These are phyloP conservation scores for Solanum commersonii DNA, from an alignment of 257 asterid genomes.

Conservation along the genomic window DNA sequence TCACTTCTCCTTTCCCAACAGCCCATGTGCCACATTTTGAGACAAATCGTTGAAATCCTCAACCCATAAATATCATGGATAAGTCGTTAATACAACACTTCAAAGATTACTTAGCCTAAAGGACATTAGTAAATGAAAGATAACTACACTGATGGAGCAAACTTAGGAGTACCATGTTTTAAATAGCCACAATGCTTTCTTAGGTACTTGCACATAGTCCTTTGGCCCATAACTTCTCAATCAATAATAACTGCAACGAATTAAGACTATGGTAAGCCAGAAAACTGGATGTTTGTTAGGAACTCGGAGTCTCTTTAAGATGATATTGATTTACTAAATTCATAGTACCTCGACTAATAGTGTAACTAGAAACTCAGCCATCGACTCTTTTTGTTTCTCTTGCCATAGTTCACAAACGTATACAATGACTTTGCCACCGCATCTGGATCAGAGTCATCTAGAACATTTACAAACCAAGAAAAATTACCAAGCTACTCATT, in stretches of 20 bases:
- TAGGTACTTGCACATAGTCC: slow-evolving; percentile 77
- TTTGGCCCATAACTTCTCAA: slow-evolving; percentile 74
- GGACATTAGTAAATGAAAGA: not conserved
- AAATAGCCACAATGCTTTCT: slow-evolving; percentile 55
- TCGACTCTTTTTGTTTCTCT: slow-evolving; percentile 47
- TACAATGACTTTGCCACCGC: slow-evolving; percentile 37
- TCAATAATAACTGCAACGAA: slow-evolving; percentile 60
- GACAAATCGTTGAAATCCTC: slow-evolving; percentile 78
- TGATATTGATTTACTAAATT: not conserved
- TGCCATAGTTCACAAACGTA: slow-evolving; percentile 55
- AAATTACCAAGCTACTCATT: not conserved
- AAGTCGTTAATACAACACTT: not conserved
- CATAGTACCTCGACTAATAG: slow-evolving; percentile 58
- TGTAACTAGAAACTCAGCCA: slow-evolving; percentile 75
- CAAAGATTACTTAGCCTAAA: not conserved
- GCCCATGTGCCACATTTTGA: slow-evolving; percentile 80
- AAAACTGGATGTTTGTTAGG: not conserved
- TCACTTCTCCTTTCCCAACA: slow-evolving; percentile 53
- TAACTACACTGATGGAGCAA: slow-evolving; percentile 56
- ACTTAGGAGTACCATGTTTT: slow-evolving; percentile 79
- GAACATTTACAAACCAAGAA: slow-evolving; percentile 4
- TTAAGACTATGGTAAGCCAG: not conserved
- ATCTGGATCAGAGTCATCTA: slow-evolving; percentile 73
- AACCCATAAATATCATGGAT: slow-evolving; percentile 35
- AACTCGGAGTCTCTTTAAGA: not conserved